Evolutionary conservation across 257 asterid genomes (phyloP).

Genomic region (Solanum sejunctum): DNA sequence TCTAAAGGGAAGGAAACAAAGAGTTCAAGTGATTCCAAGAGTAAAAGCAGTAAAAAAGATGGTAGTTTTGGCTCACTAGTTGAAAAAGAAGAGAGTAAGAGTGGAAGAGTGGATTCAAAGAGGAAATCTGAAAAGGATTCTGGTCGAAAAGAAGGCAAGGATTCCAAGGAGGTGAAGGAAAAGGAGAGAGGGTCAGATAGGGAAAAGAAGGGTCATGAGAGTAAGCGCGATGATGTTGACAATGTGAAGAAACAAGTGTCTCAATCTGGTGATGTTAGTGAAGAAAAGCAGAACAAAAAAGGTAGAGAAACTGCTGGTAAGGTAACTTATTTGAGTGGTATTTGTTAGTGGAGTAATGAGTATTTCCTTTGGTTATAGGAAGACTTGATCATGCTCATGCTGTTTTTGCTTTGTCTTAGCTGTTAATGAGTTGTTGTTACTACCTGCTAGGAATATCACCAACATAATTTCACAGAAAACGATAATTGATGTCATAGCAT

Average conservation of each 20-base stretch:
- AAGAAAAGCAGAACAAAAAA: slow-evolving; percentile 60
- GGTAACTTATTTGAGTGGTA: slow-evolving; percentile 33
- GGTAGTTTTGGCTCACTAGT: slow-evolving; percentile 29
- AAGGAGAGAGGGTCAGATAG: slow-evolving; percentile 65
- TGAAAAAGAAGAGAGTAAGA: slow-evolving; percentile 58
- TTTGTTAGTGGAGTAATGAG: neutral
- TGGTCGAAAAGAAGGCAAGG: slow-evolving; percentile 60
- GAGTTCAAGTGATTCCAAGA: slow-evolving; percentile 44
- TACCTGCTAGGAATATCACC: neutral
- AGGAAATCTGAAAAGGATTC: slow-evolving; percentile 79
- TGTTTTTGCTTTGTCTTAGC: neutral
- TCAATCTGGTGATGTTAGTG: slow-evolving; percentile 33
- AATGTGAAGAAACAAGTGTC: slow-evolving; percentile 44
- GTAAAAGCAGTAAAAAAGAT: slow-evolving; percentile 57
- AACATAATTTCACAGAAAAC: neutral
- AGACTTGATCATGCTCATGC: neutral
- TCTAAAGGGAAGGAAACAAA: slow-evolving; percentile 47
- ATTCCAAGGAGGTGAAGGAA: slow-evolving; percentile 30
- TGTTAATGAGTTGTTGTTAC: neutral
- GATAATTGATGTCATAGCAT: neutral
- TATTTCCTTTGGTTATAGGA: neutral
- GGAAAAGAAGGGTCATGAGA: slow-evolving; percentile 61
- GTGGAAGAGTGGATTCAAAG: slow-evolving; percentile 56
- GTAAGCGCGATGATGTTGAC: slow-evolving; percentile 41
- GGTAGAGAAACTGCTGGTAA: slow-evolving; percentile 71